Percentiles rank a stretch among this genome's conserved stretches.
These are phyloP conservation scores for Vachellia pachyceras DNA, from an alignment of 306 rosid species.

Conservation along the genomic window DNA sequence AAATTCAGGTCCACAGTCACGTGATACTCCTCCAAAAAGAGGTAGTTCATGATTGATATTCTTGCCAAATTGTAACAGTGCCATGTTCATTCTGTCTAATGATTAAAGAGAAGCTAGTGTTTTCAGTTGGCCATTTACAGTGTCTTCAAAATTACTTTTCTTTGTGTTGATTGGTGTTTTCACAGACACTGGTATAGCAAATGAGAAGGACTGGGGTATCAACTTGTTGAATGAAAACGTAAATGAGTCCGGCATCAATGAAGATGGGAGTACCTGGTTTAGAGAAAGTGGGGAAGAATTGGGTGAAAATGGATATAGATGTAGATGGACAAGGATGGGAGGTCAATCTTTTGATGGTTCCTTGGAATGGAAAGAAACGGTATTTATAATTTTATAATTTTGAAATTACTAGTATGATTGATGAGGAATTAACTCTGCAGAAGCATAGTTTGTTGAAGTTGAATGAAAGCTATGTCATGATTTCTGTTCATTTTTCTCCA, in stretches of 20 bases:
- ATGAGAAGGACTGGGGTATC: slow-evolving; percentile 98
- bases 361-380: slow-evolving; percentile 98
- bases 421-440: slow-evolving; percentile 27
- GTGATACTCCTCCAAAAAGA: slow-evolving; percentile 94
- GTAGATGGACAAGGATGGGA: slow-evolving; percentile 99
- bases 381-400: slow-evolving; percentile 42
- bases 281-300: slow-evolving; percentile 86
- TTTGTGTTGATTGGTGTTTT: slow-evolving; percentile 35
- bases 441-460: slow-evolving; percentile 31
- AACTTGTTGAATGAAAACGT: slow-evolving; percentile 75
- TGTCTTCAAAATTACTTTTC: slow-evolving; percentile 25
- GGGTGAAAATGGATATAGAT: slow-evolving; percentile 90
- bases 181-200: slow-evolving; percentile 96
- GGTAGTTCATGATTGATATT: slow-evolving; percentile 49
- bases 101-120: neutral
- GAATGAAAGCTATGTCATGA: slow-evolving; percentile 27
- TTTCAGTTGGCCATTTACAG: slow-evolving; percentile 25
- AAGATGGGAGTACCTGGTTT: slow-evolving; percentile 96
- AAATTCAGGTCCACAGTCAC: slow-evolving; percentile 90
- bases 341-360: slow-evolving; percentile 77
- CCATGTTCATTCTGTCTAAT: neutral
- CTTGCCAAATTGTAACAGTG: slow-evolving; percentile 9
- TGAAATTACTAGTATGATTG: slow-evolving; percentile 13
- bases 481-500: slow-evolving; percentile 17
- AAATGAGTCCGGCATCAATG: slow-evolving; percentile 87